Percentiles rank a stretch among this genome's conserved stretches.
Conservation (phyloP, 805 yeast species). For the Nakazawaea sp. region DNA sequence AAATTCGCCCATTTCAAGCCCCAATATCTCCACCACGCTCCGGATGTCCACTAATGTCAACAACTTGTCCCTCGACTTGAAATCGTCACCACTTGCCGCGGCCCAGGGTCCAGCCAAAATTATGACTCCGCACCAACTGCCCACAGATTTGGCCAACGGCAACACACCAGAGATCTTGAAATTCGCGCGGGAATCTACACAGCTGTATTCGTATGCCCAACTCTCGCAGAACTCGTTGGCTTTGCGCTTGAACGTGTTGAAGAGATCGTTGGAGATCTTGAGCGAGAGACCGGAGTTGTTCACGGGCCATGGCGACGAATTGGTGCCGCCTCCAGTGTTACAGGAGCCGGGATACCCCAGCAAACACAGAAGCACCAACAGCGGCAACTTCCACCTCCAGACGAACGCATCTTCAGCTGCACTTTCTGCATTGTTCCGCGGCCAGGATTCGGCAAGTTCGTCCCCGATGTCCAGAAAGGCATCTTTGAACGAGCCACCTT, state of each 20-base stretch:
- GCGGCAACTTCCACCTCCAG: constrained; percentile 19
- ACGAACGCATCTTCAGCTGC: constrained; percentile 35
- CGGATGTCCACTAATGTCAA: not conserved
- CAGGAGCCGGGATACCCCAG: not conserved
- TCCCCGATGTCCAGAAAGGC: not conserved
- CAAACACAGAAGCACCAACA: not conserved
- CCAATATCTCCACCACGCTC: not conserved
- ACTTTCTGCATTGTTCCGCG: constrained; percentile 25
- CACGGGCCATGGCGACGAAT: constrained; percentile 11
- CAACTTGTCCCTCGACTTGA: not conserved
- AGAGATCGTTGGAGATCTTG: constrained; percentile 68
- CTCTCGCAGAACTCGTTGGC: constrained; percentile 77
- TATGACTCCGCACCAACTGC: constrained; percentile 1
- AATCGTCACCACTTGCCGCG: no score
- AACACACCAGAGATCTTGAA: constrained; percentile 36
- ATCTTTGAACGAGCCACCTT: not conserved
- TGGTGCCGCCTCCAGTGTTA: not conserved
- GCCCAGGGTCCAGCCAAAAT: no score
- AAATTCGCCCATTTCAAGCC: no score
- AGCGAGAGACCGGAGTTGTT: constrained; percentile 53
- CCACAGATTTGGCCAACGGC: not conserved
- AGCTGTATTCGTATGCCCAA: constrained; percentile 80
- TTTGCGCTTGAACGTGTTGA: constrained; percentile 64
- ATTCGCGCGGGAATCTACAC: constrained; percentile 75
- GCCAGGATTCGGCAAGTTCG: not conserved